Evolutionary conservation across 2,329 filamentous ascomycete genomes (phyloP).

Genomic region (Cadophora sp.): DNA sequence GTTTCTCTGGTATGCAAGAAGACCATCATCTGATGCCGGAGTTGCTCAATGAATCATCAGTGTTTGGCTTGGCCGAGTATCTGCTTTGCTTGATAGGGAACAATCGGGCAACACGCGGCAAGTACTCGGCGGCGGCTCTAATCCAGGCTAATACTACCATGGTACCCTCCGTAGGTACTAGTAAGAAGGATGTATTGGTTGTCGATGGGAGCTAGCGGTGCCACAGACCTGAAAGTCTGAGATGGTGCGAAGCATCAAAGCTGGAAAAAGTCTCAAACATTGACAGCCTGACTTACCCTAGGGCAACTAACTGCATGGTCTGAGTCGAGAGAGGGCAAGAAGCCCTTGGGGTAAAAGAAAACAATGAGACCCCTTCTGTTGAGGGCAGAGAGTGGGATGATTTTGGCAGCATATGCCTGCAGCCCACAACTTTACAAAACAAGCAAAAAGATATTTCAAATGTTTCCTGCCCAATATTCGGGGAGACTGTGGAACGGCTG

Average conservation of each 20-base stretch:
- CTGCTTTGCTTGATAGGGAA: background rate
- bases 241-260: slow-evolving; percentile 20
- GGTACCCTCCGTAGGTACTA: background rate
- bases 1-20: background rate
- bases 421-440: background rate
- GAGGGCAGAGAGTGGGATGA: background rate
- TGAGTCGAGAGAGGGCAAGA: background rate
- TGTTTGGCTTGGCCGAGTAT: slow-evolving; percentile 3
- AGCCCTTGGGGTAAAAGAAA: background rate
- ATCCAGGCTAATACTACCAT: background rate
- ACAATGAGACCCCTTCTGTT: background rate
- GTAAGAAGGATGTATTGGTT: slow-evolving; percentile 3
- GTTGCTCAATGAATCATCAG: slow-evolving; percentile 8
- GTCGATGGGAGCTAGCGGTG: slow-evolving; percentile 6
- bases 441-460: background rate
- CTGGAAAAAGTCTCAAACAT: slow-evolving; percentile 24
- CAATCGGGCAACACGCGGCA: slow-evolving; percentile 2
- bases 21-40: slow-evolving; percentile 5
- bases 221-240: slow-evolving; percentile 24
- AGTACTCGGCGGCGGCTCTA: slow-evolving; percentile 1
- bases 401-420: background rate
- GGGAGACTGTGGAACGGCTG: background rate
- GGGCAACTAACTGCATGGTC: background rate
- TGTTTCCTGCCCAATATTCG: background rate
- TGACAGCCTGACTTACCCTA: slow-evolving; percentile 27